Evolutionary conservation across 2,329 filamentous ascomycete species (phyloP), one percentile per base, ranked within the genome.

Genomic region (Aspergillus ochraceoroseus): DNA sequence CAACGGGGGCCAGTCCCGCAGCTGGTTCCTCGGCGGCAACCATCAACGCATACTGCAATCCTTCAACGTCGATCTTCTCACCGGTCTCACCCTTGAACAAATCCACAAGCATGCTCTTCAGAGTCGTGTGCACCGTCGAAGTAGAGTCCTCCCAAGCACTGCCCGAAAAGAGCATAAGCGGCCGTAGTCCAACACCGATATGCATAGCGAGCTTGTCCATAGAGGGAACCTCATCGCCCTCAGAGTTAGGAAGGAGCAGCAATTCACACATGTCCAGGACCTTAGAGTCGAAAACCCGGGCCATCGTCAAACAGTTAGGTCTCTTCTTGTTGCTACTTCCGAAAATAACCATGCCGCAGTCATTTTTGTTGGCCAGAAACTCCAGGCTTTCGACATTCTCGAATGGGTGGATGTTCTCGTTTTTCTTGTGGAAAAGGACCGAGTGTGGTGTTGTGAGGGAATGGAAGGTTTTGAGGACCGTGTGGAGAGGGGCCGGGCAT

Each of bases 291-390:
- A 94, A 96, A 29, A 85, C 85, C 48, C 92, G 81, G 27, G 83
- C 74, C 31, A 96, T 67, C 0, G 88, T 95, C 56, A 98, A 65
- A 48, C 82, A 83, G 67, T 98, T 88, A 4, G 89, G 89, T n/a
- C 92, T 77, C 76, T 96, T 98, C 76, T 96, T 98, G 65, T 78
- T 87, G 66, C 83, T 84, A 63, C 79, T 82, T 37, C 83, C 89
- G 57, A 94, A 94, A 52, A 92, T 76, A 52, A 95, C 76, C 32
- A 95, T 72, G 31, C 82, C 85, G 58, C 86, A 82, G 65, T 98
- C 92, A 70, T 98, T 98, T 73, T 96, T 98, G 62, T 89, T 82
- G 48, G 84, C 83, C 73, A 98, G 89, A 73, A 98, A 98, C 68
- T 95, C 87, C 52, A 96, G 77, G 38, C 85, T 90, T 18, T 83